A percentile compares a stretch with the other conserved stretches of the same genome.
These are phyloP conservation scores for Porodaedalea pini DNA, from an alignment of 1,284 basidiomycete species.

Conservation along the genomic window DNA sequence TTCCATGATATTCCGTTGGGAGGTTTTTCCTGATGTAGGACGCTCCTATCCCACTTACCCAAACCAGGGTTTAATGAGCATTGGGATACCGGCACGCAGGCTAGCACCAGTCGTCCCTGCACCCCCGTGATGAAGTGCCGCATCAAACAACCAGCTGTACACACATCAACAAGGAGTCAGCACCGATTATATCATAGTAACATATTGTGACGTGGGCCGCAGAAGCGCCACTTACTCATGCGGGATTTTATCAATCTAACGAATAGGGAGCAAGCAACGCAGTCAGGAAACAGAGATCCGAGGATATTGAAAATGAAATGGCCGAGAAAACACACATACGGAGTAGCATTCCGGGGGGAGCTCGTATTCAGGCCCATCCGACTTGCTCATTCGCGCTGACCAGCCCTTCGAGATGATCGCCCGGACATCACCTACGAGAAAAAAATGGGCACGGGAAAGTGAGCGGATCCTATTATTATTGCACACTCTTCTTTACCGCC, in stretches of 20 bases:
- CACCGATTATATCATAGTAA: not conserved
- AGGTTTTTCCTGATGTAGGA: too few species aligned
- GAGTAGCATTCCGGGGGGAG: conserved; percentile 44
- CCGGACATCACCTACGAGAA: conserved; percentile 60
- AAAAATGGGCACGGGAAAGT: too few species aligned
- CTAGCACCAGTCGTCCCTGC: conserved; percentile 72
- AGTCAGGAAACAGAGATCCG: conserved; percentile 11
- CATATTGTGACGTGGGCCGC: too few species aligned
- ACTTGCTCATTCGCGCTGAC: conserved; percentile 55
- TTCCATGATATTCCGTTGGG: too few species aligned
- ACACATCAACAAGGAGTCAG: not conserved
- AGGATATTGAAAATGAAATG: conserved; percentile 22
- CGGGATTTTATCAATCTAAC: conserved; percentile 63
- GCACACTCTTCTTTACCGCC: conserved; percentile 59
- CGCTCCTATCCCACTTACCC: conserved; percentile 27
- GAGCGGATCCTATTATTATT: conserved; percentile 3
- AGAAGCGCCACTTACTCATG: conserved; percentile 47
- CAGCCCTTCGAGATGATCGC: conserved; percentile 79
- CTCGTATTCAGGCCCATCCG: conserved; percentile 35
- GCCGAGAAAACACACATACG: conserved; percentile 31
- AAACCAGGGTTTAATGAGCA: conserved; percentile 73
- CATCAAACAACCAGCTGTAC: conserved; percentile 67
- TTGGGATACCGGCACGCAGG: conserved; percentile 69
- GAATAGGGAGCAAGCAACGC: not conserved
- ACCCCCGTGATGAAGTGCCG: conserved; percentile 68